Conservation (phyloP, 768 basidiomycete species). For the Dioszegia crocea region DNA sequence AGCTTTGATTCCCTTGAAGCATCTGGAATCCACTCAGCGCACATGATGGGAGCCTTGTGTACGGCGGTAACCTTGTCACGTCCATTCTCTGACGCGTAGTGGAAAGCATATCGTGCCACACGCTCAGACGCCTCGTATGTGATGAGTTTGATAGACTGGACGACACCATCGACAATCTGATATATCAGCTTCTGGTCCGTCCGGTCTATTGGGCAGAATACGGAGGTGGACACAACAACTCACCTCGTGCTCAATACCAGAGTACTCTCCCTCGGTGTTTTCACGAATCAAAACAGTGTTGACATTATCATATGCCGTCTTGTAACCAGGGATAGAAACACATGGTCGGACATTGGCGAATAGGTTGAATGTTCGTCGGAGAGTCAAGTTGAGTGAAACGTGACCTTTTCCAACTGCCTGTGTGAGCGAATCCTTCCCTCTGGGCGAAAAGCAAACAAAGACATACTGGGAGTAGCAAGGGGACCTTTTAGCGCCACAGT, state of each 20-base stretch:
- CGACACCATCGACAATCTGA: slow-evolving; percentile 91
- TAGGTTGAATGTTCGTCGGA: slow-evolving; percentile 94
- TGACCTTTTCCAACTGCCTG: slow-evolving; percentile 93
- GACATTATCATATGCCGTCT: slow-evolving; percentile 97
- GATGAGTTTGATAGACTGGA: slow-evolving; percentile 98
- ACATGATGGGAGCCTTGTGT: slow-evolving; percentile 99
- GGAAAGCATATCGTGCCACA: slow-evolving; percentile 96
- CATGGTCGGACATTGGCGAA: slow-evolving; percentile 99
- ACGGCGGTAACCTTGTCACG: slow-evolving; percentile 93
- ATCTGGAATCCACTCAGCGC: slow-evolving; percentile 42
- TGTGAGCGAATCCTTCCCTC: background rate
- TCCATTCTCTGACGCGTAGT: slow-evolving; percentile 85
- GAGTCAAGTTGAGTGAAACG: slow-evolving; percentile 93
- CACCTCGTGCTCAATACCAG: slow-evolving; percentile 98
- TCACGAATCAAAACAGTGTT: slow-evolving; percentile 95
- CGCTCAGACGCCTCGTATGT: slow-evolving; percentile 98
- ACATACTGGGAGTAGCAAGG: slow-evolving; percentile 91
- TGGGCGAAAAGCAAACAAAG: background rate
- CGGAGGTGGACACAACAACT: background rate
- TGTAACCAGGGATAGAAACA: slow-evolving; percentile 89
- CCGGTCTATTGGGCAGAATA: too few species aligned
- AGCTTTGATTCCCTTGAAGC: too few species aligned
- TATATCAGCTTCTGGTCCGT: background rate
- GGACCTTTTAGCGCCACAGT: slow-evolving; percentile 98
- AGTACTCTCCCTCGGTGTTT: slow-evolving; percentile 99